Percentiles rank a stretch among this genome's conserved stretches.
Evolutionary conservation across 441 rosid species (phyloP).

Genomic region (Eutrema salsugineum): DNA sequence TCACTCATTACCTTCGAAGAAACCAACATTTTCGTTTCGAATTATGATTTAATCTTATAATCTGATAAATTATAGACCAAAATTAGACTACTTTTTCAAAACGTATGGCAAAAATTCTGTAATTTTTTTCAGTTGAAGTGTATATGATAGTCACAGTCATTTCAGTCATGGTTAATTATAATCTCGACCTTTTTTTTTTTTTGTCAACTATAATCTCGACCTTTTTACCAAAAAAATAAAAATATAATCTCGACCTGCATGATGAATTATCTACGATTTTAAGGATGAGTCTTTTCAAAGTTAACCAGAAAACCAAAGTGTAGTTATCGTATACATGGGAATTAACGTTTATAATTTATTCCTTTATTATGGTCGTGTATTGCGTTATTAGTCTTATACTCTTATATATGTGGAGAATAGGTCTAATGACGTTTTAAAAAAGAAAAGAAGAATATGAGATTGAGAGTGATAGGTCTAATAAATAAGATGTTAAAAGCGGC

Average conservation of each 20-base stretch:
- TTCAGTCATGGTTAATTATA: no score
- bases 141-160: neutral
- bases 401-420: neutral
- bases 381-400: neutral
- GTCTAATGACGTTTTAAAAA: neutral
- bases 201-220: no score
- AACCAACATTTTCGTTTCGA: neutral
- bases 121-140: neutral
- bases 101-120: neutral
- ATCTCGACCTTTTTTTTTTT: no score
- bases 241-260: no score
- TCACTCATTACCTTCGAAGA: neutral
- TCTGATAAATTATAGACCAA: neutral
- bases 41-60: neutral
- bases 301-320: no score
- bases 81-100: neutral
- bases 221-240: no score
- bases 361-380: neutral
- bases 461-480: constrained; percentile 12
- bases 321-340: neutral
- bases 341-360: neutral
- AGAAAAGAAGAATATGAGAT: neutral
- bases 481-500: constrained; percentile 15
- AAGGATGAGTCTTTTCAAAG: no score
- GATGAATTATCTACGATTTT: neutral